phyloP scores from a whole-genome alignment of 176 grass and related monocot species.

The Cenchrus americanus region DNA sequence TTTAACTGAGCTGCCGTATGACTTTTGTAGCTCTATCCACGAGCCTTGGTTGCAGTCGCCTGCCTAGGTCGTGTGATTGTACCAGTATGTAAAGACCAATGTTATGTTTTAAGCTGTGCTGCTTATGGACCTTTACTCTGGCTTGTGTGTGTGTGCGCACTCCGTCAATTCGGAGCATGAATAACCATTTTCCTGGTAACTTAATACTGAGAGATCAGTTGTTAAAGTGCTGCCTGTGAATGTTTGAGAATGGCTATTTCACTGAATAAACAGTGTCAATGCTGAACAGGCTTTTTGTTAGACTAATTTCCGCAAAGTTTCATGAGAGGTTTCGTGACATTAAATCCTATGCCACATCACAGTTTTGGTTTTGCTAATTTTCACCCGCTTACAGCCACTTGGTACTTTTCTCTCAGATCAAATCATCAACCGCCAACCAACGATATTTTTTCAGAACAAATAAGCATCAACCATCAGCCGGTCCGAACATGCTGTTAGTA shows the following conservation, averaged over 20 bases:
- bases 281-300: neutral
- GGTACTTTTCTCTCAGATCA: no score
- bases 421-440: no score
- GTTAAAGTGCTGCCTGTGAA: no score
- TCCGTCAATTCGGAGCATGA: neutral
- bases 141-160: neutral
- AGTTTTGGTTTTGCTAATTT: no score
- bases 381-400: no score
- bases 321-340: no score
- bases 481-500: no score
- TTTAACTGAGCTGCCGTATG: conserved; percentile 16
- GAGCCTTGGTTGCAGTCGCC: conserved; percentile 15
- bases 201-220: neutral
- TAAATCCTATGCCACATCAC: no score
- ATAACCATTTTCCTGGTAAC: neutral
- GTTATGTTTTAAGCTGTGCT: conserved; percentile 17
- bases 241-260: neutral
- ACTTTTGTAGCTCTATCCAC: conserved; percentile 12
- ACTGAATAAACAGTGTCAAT: neutral
- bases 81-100: neutral
- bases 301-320: no score
- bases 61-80: conserved; percentile 31
- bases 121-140: conserved; percentile 7
- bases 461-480: no score
- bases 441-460: no score